Base-by-base conservation (phyloP, 1,139 yeast genomes). In the Saccharomyces hybrid region DNA sequence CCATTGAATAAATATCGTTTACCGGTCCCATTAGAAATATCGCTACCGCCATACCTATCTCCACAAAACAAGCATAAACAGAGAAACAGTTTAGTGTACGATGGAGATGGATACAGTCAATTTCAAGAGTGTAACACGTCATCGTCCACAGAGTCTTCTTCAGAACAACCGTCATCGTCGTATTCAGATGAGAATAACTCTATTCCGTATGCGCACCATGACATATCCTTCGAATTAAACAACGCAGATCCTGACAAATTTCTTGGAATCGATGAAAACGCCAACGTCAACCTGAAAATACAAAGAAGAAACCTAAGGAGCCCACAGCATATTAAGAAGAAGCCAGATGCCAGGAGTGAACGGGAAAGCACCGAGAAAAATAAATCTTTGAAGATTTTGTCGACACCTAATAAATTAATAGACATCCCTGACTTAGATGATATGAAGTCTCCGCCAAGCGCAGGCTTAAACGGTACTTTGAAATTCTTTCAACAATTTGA, bases 21-120 rank as follows among this genome's bases (percentile, higher is more conserved):
- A 2, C 71, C 76, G 1, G 64, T 73, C 1, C 76, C 76, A 3
- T 62, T 71, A 16, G 72, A 72, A 52, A 62, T 70, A 3, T 54
- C 62, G 1, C 56, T 73, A 7, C 76, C 76, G 11, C 75, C 75
- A 7, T 61, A 58, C 32, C 54, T 73, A 16, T 72, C 75, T 0
- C 73, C 74, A 6, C 56, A 56, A 46, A 72, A 71, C 57, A 67
- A 63, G 54, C 28, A 58, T 7, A 65, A 59, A 48, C 48, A 55
- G 12, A 61, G 71, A 47, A 56, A 50, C 4, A 63, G 64, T 54
- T 50, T 68, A 38, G 54, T 68, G 2, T 67, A 62, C 54, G 68
- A 68, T 54, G 71, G 71, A 3, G 59, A 59, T 19, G 65, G 67
- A 1, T 68, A 68, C 54, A 65, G 67, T 48, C 49, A 55, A 2